Evolutionary conservation across 352 stramenopile genomes (phyloP).

Genomic region (Pythium pyrilobum): DNA sequence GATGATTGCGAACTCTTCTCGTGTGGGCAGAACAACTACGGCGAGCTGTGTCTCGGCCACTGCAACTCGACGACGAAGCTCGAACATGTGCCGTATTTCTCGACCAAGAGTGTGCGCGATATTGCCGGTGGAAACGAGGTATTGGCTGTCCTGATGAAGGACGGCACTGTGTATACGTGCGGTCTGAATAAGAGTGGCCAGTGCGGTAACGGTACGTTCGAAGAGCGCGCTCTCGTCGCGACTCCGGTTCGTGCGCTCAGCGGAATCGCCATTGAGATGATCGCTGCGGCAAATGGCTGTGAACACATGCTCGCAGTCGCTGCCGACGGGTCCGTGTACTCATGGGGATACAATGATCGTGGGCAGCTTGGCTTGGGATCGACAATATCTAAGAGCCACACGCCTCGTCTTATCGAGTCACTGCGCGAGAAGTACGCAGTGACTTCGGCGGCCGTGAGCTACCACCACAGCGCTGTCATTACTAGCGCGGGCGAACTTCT

Average conservation of each 20-base stretch:
- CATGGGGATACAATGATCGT: conserved; percentile 86
- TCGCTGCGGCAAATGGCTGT: conserved; percentile 78
- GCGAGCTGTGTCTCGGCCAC: conserved; percentile 78
- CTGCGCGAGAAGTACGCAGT: conserved; percentile 82
- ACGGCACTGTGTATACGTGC: conserved; percentile 73
- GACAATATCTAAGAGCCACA: conserved; percentile 86
- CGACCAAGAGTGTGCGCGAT: conserved; percentile 62
- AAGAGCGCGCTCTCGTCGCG: conserved; percentile 76
- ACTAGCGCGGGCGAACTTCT: conserved; percentile 71
- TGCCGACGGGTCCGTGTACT: conserved; percentile 72
- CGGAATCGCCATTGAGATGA: conserved; percentile 60
- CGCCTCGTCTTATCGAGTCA: conserved; percentile 72
- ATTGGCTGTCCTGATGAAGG: conserved; percentile 80
- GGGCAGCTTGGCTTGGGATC: conserved; percentile 78
- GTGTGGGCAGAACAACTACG: conserved; percentile 88
- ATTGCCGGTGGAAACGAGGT: conserved; percentile 83
- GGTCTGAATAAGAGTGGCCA: conserved; percentile 87
- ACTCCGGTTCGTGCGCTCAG: conserved; percentile 62
- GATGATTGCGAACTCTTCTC: conserved; percentile 87
- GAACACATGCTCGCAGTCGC: conserved; percentile 85
- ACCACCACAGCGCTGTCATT: conserved; percentile 83
- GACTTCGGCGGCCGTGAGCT: conserved; percentile 70
- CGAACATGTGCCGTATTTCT: conserved; percentile 82
- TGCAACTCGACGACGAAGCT: conserved; percentile 86
- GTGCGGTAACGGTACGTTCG: conserved; percentile 84